Conservation (phyloP, 2,329 filamentous ascomycete genomes). For the Fusarium devonianum region DNA sequence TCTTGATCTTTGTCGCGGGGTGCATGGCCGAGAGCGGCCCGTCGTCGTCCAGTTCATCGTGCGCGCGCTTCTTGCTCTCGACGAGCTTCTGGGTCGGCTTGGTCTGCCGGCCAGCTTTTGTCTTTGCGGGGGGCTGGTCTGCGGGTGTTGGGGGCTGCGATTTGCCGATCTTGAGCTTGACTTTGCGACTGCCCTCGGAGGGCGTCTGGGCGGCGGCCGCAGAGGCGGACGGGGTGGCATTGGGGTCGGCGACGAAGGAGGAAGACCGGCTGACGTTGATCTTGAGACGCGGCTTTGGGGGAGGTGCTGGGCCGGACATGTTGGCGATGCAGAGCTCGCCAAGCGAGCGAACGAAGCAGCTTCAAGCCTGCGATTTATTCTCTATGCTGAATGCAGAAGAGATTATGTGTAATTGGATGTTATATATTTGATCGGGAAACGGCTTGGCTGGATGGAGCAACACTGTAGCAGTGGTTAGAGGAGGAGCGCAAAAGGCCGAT, state of each 20-base stretch:
- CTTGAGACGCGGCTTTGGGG: constrained; percentile 50
- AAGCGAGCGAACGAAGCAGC: neutral
- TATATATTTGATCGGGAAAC: too few species aligned
- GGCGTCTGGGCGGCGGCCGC: constrained; percentile 33
- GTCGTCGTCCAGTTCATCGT: constrained; percentile 61
- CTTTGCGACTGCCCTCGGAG: constrained; percentile 47
- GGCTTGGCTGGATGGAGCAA: neutral
- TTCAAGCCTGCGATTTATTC: too few species aligned
- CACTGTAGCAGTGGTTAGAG: neutral
- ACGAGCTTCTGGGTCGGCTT: constrained; percentile 66
- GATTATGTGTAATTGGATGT: neutral
- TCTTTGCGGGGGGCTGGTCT: constrained; percentile 52
- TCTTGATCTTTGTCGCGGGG: constrained; percentile 62
- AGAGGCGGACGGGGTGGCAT: constrained; percentile 27
- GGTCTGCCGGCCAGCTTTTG: constrained; percentile 65
- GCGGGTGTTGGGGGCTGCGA: constrained; percentile 51
- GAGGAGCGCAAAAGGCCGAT: neutral
- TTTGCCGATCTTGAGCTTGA: constrained; percentile 53
- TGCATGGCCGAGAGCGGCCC: constrained; percentile 42
- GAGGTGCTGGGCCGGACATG: constrained; percentile 43
- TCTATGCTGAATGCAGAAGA: constrained; percentile 10
- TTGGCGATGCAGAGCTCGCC: constrained; percentile 8
- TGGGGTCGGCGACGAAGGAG: constrained; percentile 45
- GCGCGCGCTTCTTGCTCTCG: constrained; percentile 67
- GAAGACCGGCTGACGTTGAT: constrained; percentile 49